These are phyloP conservation scores for Fusarium sp. DNA, from an alignment of 2,329 filamentous ascomycete genomes.

Conservation along the genomic window DNA sequence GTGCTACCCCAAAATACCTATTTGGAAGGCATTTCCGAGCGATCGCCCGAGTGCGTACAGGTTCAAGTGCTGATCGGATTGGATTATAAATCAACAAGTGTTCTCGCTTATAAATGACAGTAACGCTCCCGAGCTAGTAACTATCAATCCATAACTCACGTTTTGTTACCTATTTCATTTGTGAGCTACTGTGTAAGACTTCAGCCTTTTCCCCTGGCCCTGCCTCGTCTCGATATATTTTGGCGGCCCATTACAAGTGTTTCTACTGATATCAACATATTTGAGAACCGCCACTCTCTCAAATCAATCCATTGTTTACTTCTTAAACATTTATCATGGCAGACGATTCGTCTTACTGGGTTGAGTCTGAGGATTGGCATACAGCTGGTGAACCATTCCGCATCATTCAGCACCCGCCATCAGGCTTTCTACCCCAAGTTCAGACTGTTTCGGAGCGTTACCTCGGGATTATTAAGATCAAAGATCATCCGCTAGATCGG, in stretches of 20 bases:
- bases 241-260: not conserved
- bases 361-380: not conserved
- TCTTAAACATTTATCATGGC: not conserved
- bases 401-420: constrained; percentile 28
- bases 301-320: not conserved
- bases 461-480: not conserved
- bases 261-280: not conserved
- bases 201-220: not conserved
- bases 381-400: constrained; percentile 43
- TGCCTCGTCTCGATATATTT: not conserved
- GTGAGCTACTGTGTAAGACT: not conserved
- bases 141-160: not conserved
- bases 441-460: constrained; percentile 12
- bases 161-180: not conserved
- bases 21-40: not conserved
- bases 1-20: not conserved
- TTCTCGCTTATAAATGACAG: not conserved
- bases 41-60: not conserved
- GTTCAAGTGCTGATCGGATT: not conserved
- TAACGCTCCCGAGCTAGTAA: not conserved
- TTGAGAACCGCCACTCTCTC: not conserved
- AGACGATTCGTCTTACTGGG: not conserved
- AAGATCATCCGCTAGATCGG: constrained; percentile 1
- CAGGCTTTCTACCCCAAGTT: not conserved
- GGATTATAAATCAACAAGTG: not conserved